A percentile compares a stretch with the other conserved stretches of the same genome.
phyloP scores from a whole-genome alignment of 129 eudicot genomes.

The Gnaphalium uliginosum region DNA sequence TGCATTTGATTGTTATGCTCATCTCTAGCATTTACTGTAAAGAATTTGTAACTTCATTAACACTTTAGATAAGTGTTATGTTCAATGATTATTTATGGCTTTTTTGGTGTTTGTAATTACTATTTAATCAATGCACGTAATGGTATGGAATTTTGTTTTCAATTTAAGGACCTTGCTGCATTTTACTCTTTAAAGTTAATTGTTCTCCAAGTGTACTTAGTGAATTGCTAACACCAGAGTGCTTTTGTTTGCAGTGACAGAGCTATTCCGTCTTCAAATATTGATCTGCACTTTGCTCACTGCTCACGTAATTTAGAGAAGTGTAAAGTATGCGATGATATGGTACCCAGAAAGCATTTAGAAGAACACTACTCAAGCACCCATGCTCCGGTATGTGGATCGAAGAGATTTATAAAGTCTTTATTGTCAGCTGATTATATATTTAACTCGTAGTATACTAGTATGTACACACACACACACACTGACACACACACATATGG shows the following conservation, averaged over 20 bases:
- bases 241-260: slow-evolving; percentile 52
- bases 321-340: slow-evolving; percentile 81
- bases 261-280: slow-evolving; percentile 76
- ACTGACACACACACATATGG: too few relatives aligned
- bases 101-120: too few relatives aligned
- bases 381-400: slow-evolving; percentile 78
- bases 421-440: neutral
- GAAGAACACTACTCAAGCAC: slow-evolving; percentile 86
- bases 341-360: slow-evolving; percentile 74
- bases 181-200: neutral
- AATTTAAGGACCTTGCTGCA: neutral
- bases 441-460: neutral
- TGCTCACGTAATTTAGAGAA: slow-evolving; percentile 87
- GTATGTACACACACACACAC: too few relatives aligned
- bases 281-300: slow-evolving; percentile 84
- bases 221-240: neutral
- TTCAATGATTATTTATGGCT: too few relatives aligned
- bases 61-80: neutral
- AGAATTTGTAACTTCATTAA: neutral
- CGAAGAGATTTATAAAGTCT: too few relatives aligned
- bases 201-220: neutral
- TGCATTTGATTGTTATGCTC: neutral
- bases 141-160: neutral
- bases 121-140: too few relatives aligned
- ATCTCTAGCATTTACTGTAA: neutral